These are phyloP conservation scores for Aphanocladium album DNA, from an alignment of 2,329 filamentous ascomycete species.

Conservation along the genomic window DNA sequence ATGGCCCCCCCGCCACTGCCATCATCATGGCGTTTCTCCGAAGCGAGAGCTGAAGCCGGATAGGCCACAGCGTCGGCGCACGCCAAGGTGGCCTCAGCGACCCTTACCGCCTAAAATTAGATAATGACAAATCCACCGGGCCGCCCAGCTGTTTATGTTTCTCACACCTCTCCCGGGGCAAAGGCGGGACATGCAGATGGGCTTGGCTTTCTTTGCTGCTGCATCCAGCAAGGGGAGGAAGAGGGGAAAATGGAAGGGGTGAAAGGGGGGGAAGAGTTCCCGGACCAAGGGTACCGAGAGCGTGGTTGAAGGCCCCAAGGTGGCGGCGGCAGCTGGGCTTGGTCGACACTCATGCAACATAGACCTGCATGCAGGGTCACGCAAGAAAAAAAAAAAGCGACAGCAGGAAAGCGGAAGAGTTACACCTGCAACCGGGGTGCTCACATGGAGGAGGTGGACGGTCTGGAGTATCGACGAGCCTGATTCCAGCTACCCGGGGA, in stretches of 20 bases:
- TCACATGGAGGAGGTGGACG: background rate
- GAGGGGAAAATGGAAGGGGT: too few relatives aligned
- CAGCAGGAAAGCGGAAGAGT: background rate
- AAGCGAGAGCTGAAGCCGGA: constrained; percentile 1
- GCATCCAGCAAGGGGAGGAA: background rate
- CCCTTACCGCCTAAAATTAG: constrained; percentile 2
- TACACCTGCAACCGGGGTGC: background rate
- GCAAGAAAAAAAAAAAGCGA: background rate
- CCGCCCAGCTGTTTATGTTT: background rate
- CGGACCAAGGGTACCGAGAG: background rate
- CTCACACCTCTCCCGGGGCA: background rate
- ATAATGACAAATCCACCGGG: background rate
- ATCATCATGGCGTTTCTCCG: background rate
- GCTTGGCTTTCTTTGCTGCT: too few relatives aligned
- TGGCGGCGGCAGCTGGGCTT: background rate
- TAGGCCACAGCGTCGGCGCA: background rate
- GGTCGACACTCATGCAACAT: background rate
- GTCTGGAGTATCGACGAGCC: background rate
- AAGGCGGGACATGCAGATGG: background rate
- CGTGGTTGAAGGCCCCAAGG: constrained; percentile 2
- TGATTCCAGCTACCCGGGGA: constrained; percentile 2
- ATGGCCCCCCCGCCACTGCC: background rate
- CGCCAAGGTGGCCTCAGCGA: background rate
- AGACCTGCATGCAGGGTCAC: background rate
- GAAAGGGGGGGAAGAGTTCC: too few relatives aligned